Evolutionary conservation across 176 grass and related monocot species (phyloP).

Genomic region (Aegilops tauschii): DNA sequence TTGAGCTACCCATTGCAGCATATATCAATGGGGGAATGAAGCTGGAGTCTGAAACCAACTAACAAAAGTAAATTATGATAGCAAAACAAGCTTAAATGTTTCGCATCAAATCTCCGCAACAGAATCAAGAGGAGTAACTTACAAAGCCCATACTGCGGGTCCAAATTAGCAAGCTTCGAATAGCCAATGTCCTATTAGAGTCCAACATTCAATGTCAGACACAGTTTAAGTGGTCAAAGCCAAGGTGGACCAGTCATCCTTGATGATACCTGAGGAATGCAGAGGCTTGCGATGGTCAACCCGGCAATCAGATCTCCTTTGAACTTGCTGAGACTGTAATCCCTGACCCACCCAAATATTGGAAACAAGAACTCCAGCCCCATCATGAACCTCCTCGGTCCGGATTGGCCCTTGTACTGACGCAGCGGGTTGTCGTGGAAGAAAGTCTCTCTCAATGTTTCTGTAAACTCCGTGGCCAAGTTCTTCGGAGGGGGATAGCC

Average conservation of each 20-base stretch:
- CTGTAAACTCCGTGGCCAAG: constrained; percentile 49
- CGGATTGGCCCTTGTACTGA: constrained; percentile 64
- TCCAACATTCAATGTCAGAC: constrained; percentile 14
- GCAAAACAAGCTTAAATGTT: not conserved
- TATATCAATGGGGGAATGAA: constrained; percentile 89
- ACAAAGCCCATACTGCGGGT: constrained; percentile 89
- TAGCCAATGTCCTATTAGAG: constrained; percentile 85
- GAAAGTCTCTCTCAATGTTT: constrained; percentile 76
- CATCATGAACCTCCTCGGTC: constrained; percentile 46
- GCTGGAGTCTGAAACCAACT: constrained; percentile 71
- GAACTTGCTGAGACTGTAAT: constrained; percentile 73
- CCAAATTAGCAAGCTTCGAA: constrained; percentile 87
- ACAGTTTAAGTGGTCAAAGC: not conserved
- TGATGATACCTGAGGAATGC: constrained; percentile 83
- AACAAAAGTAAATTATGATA: constrained; percentile 18
- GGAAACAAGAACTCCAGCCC: constrained; percentile 78
- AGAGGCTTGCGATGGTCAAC: constrained; percentile 94
- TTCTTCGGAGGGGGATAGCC: constrained; percentile 60
- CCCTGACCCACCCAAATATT: constrained; percentile 66
- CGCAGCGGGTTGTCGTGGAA: constrained; percentile 68
- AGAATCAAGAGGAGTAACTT: constrained; percentile 28
- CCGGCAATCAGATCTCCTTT: constrained; percentile 88
- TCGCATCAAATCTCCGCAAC: not conserved
- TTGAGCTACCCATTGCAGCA: constrained; percentile 95
- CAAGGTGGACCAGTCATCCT: not conserved